Conservation (phyloP, 139 green algal species). For the Gonium pectorale region DNA sequence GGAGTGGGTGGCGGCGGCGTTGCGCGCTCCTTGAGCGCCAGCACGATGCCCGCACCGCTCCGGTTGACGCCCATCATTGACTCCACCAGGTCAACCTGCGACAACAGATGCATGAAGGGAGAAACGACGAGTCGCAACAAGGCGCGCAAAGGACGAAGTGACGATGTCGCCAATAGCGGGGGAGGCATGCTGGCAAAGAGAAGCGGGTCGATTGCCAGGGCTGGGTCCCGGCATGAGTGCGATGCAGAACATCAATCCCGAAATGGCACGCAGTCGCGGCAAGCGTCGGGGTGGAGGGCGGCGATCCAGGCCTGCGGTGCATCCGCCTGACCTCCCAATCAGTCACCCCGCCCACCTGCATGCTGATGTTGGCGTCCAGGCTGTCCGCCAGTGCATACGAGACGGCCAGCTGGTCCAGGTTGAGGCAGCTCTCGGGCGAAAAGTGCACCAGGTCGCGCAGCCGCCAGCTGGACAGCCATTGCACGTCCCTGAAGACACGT, state of each 20-base stretch:
- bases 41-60: constrained; percentile 20
- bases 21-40: constrained; percentile 9
- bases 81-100: constrained; percentile 33
- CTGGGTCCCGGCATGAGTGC: too few species aligned
- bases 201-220: too few species aligned
- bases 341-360: constrained; percentile 25
- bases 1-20: neutral
- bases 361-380: constrained; percentile 39
- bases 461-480: constrained; percentile 17
- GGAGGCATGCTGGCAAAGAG: too few species aligned
- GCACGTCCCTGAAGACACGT: constrained; percentile 13
- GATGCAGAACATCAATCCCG: too few species aligned
- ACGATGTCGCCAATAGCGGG: too few species aligned
- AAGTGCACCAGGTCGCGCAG: constrained; percentile 36
- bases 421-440: constrained; percentile 28
- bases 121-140: neutral
- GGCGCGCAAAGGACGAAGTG: too few species aligned
- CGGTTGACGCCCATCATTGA: neutral
- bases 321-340: too few species aligned
- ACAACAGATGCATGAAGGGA: neutral
- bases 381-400: constrained; percentile 27
- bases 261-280: too few species aligned
- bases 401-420: constrained; percentile 26
- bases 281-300: too few species aligned
- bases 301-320: too few species aligned